phyloP scores from a whole-genome alignment of 805 yeast genomes.

The Teunomyces cretensis region DNA sequence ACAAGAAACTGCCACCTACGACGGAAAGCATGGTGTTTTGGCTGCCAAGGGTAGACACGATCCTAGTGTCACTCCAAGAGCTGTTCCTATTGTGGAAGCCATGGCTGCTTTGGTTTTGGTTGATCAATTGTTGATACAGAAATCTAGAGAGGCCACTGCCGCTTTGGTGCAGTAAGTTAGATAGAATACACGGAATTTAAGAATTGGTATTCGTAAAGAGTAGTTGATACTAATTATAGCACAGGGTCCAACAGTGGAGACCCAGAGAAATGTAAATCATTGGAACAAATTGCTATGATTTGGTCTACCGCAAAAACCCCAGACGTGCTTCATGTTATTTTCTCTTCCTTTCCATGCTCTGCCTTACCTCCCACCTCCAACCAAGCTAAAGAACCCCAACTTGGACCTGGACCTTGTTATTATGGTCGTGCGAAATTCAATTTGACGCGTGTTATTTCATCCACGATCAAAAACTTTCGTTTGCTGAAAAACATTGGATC shows the following conservation, averaged over 20 bases:
- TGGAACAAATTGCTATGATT: too few relatives aligned
- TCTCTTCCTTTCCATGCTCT: too few relatives aligned
- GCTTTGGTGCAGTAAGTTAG: slow-evolving; percentile 9
- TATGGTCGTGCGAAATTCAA: neutral
- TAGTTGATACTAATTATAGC: too few relatives aligned
- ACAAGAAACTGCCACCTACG: slow-evolving; percentile 85
- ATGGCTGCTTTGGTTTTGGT: slow-evolving; percentile 95
- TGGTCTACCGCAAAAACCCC: too few relatives aligned
- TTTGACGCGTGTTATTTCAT: slow-evolving; percentile 3
- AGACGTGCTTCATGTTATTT: too few relatives aligned
- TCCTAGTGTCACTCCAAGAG: slow-evolving; percentile 97
- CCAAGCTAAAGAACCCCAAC: too few relatives aligned
- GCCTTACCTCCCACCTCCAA: too few relatives aligned
- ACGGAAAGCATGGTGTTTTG: slow-evolving; percentile 81
- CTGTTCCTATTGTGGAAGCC: slow-evolving; percentile 97
- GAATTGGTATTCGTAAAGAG: too few relatives aligned
- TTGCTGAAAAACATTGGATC: neutral
- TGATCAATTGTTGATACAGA: slow-evolving; percentile 82
- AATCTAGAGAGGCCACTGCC: slow-evolving; percentile 60
- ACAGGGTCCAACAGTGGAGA: too few relatives aligned
- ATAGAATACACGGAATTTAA: neutral
- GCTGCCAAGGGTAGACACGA: slow-evolving; percentile 99
- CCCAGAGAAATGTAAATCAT: too few relatives aligned
- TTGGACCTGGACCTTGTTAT: too few relatives aligned
- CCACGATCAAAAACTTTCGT: neutral